Conservation (phyloP, 208 protist species). For the Polymyxa betae region DNA sequence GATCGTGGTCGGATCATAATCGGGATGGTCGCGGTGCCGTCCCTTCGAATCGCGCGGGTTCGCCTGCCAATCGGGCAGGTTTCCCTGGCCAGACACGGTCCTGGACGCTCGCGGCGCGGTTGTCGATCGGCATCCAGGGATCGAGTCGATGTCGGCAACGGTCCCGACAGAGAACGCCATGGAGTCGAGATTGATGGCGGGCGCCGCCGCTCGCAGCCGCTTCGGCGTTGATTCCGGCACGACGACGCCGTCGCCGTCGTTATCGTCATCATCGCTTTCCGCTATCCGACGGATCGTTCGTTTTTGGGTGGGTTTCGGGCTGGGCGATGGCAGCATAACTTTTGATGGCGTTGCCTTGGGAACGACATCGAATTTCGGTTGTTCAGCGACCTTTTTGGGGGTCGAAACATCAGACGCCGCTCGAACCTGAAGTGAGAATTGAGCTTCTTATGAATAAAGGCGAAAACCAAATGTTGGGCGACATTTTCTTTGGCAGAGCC, state of each 20-base stretch:
- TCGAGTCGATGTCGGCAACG: background rate
- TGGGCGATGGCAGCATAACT: too few species aligned
- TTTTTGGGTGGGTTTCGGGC: too few species aligned
- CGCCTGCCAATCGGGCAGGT: background rate
- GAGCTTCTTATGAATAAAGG: background rate
- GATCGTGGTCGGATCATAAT: constrained; percentile 26
- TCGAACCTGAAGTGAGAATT: background rate
- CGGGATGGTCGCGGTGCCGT: background rate
- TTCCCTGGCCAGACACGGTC: background rate
- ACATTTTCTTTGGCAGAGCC: background rate
- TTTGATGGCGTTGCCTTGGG: too few species aligned
- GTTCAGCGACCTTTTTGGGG: background rate
- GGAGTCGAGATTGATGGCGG: background rate
- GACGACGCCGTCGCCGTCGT: too few species aligned
- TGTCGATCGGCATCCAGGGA: background rate
- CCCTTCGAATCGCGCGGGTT: background rate
- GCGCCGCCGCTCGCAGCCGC: background rate
- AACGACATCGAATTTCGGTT: background rate
- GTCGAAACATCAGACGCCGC: background rate
- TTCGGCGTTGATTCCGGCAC: background rate
- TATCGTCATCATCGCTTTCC: too few species aligned
- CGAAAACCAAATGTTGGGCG: background rate
- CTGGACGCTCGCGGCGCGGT: background rate
- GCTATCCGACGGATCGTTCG: too few species aligned
- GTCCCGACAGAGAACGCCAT: background rate